phyloP scores from a whole-genome alignment of 2,329 filamentous ascomycete species.

The Claviceps purpurea region DNA sequence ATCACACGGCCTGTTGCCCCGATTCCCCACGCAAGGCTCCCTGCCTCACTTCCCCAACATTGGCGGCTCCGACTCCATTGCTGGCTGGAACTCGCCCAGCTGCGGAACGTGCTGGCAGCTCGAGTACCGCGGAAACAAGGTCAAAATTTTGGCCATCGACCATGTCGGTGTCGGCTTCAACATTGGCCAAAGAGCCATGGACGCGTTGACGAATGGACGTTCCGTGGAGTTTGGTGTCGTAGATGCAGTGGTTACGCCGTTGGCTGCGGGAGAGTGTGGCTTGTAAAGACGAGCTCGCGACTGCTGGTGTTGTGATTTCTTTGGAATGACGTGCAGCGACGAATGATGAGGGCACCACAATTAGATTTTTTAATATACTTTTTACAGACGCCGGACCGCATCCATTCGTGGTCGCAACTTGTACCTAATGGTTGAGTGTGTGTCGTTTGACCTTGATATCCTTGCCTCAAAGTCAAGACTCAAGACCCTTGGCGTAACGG shows the following conservation, averaged over 20 bases:
- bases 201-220: conserved; percentile 39
- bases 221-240: conserved; percentile 18
- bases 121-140: conserved; percentile 33
- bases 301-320: background rate
- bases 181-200: conserved; percentile 40
- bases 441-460: too few species aligned
- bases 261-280: conserved; percentile 30
- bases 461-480: too few species aligned
- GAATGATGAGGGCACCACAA: too few species aligned
- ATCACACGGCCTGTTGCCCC: conserved; percentile 48
- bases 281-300: conserved; percentile 11
- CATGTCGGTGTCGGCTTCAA: conserved; percentile 37
- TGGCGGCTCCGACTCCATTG: conserved; percentile 39
- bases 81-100: conserved; percentile 40
- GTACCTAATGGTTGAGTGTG: too few species aligned
- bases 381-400: too few species aligned
- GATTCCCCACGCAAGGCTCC: conserved; percentile 43
- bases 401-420: too few species aligned
- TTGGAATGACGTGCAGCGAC: background rate
- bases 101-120: conserved; percentile 49
- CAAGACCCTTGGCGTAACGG: too few species aligned
- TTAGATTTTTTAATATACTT: too few species aligned
- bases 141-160: conserved; percentile 45
- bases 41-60: conserved; percentile 40
- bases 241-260: conserved; percentile 29